Evolutionary conservation across 1,284 basidiomycete species (phyloP).

Genomic region (Ustilago trichophora): DNA sequence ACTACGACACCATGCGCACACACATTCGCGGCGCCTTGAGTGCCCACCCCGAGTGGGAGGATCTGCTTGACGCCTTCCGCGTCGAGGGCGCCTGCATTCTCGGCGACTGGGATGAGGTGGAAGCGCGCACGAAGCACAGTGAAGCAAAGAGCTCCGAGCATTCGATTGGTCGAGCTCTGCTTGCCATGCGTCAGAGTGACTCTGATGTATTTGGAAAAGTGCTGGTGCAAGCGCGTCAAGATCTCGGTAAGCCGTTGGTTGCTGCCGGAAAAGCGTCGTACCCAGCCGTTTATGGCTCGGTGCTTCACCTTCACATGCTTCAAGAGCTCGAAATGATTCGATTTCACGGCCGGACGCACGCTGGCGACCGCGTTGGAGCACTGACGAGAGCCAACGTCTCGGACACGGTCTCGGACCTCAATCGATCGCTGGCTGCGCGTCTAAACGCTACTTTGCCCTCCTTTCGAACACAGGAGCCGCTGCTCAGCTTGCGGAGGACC

Average conservation of each 20-base stretch:
- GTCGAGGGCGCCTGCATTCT: slow-evolving; percentile 96
- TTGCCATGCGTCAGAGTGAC: slow-evolving; percentile 76
- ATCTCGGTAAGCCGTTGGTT: slow-evolving; percentile 82
- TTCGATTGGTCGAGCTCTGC: slow-evolving; percentile 81
- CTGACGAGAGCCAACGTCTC: slow-evolving; percentile 67
- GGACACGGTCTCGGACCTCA: slow-evolving; percentile 42
- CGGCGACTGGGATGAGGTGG: slow-evolving; percentile 81
- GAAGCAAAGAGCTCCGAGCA: slow-evolving; percentile 74
- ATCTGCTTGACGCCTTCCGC: slow-evolving; percentile 81
- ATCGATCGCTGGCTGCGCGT: slow-evolving; percentile 71
- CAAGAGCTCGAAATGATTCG: slow-evolving; percentile 83
- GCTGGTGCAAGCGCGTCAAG: slow-evolving; percentile 76
- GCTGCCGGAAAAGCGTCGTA: slow-evolving; percentile 80
- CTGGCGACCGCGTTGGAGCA: slow-evolving; percentile 12
- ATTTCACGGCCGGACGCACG: slow-evolving; percentile 16
- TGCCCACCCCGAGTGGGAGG: slow-evolving; percentile 84
- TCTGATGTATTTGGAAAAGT: slow-evolving; percentile 60
- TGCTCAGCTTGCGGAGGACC: slow-evolving; percentile 87
- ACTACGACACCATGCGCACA: slow-evolving; percentile 95
- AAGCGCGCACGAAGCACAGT: slow-evolving; percentile 66
- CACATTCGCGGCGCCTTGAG: slow-evolving; percentile 92
- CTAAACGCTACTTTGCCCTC: slow-evolving; percentile 84
- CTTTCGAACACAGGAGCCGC: slow-evolving; percentile 88
- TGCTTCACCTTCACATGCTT: slow-evolving; percentile 85
- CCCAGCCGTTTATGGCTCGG: slow-evolving; percentile 83